These are phyloP conservation scores for Ceratocystis diversiconidia DNA, from an alignment of 2,329 filamentous ascomycete species.

Conservation along the genomic window DNA sequence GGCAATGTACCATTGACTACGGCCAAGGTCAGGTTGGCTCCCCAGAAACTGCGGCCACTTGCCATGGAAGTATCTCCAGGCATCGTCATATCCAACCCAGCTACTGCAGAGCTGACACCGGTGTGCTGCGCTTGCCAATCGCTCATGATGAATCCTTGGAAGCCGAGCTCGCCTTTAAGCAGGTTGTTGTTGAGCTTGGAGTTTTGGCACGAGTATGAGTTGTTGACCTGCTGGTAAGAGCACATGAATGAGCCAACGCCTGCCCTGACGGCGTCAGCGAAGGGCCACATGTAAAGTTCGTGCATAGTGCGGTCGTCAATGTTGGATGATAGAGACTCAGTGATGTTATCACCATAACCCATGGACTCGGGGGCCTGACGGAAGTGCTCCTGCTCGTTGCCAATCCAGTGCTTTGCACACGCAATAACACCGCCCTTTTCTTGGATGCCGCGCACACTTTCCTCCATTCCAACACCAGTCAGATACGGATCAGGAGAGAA, in stretches of 20 bases:
- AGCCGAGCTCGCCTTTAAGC: constrained; percentile 56
- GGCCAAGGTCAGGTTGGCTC: constrained; percentile 72
- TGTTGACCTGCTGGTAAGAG: constrained; percentile 67
- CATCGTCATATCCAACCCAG: constrained; percentile 80
- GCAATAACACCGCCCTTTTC: constrained; percentile 70
- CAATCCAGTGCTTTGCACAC: constrained; percentile 64
- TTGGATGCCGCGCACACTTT: constrained; percentile 69
- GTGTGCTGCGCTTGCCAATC: constrained; percentile 68
- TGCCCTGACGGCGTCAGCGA: constrained; percentile 55
- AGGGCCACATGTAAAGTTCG: constrained; percentile 67
- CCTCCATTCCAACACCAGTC: constrained; percentile 55
- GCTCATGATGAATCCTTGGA: constrained; percentile 39
- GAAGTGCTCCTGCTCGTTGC: constrained; percentile 69
- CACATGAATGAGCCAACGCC: constrained; percentile 52
- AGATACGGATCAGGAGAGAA: constrained; percentile 60
- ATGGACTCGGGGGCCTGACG: constrained; percentile 45
- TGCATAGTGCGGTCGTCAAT: constrained; percentile 61
- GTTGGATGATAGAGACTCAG: constrained; percentile 45
- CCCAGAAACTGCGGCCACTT: constrained; percentile 62
- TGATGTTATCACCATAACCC: constrained; percentile 42
- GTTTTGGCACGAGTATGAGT: constrained; percentile 69
- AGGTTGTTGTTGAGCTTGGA: constrained; percentile 60
- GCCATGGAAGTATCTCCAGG: constrained; percentile 70
- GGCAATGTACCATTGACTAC: constrained; percentile 83
- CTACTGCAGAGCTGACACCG: constrained; percentile 50